Percentiles rank a stretch among this genome's conserved stretches.
Conservation (phyloP, 345 rosid species). For the Melaleuca alternifolia region DNA sequence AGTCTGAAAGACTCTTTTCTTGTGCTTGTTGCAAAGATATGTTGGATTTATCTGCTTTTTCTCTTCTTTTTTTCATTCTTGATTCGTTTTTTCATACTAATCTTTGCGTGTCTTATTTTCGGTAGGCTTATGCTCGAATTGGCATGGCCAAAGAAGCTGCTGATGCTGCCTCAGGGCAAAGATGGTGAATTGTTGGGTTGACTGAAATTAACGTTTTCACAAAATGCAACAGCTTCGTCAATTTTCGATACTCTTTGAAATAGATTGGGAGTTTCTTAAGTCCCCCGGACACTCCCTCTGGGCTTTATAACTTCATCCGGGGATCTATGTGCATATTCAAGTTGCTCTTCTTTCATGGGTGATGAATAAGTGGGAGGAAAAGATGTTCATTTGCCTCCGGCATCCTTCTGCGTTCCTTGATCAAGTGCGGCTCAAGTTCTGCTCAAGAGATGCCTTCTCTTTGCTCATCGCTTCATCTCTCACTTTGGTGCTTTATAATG, state of each 20-base stretch:
- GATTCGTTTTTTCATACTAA: too few relatives aligned
- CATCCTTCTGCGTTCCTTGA: neutral
- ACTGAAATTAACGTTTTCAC: conserved; percentile 70
- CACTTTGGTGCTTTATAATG: too few relatives aligned
- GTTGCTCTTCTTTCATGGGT: neutral
- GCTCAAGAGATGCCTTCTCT: neutral
- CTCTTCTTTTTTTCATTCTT: too few relatives aligned
- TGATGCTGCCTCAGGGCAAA: too few relatives aligned
- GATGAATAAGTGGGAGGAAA: neutral
- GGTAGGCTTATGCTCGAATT: too few relatives aligned
- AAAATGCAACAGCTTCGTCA: conserved; percentile 72
- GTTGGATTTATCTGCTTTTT: too few relatives aligned
- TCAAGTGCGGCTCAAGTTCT: neutral
- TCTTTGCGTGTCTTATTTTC: too few relatives aligned
- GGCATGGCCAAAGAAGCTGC: too few relatives aligned
- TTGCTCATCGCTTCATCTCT: neutral
- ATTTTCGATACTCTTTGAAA: conserved; percentile 80
- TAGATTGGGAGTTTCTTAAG: conserved; percentile 53
- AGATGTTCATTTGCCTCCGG: neutral
- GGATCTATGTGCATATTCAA: neutral
- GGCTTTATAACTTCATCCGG: neutral
- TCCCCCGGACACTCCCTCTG: neutral
- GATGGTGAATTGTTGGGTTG: conserved; percentile 86
- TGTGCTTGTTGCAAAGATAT: too few relatives aligned
- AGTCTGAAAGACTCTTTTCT: too few relatives aligned